Evolutionary conservation across 2,329 filamentous ascomycete genomes (phyloP).

Genomic region (Botrytis fabae): DNA sequence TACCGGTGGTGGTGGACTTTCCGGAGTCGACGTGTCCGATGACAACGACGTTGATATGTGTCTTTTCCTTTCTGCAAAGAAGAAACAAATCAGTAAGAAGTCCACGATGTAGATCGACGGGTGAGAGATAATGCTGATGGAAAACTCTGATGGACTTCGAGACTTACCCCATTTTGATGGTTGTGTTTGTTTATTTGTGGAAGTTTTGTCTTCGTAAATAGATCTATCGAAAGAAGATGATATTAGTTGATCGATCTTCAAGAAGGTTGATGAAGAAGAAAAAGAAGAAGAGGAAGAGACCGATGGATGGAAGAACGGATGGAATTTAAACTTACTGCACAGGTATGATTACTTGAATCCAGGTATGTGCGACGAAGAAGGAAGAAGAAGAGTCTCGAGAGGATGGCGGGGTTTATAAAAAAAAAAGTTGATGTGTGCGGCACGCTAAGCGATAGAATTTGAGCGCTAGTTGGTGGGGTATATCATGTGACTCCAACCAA

Average conservation of each 20-base stretch:
- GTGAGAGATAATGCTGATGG: conserved; percentile 19
- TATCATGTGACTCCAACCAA: neutral
- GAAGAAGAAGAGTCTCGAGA: conserved; percentile 18
- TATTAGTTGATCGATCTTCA: conserved; percentile 23
- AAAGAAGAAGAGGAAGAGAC: neutral
- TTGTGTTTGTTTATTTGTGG: conserved; percentile 36
- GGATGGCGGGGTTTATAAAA: conserved; percentile 23
- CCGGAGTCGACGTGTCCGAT: conserved; percentile 99
- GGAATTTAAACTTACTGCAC: conserved; percentile 34
- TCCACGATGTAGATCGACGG: conserved; percentile 26
- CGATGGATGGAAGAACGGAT: neutral
- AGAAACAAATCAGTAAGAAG: conserved; percentile 33
- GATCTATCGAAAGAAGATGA: conserved; percentile 34
- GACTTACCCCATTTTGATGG: conserved; percentile 42
- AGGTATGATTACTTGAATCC: conserved; percentile 41
- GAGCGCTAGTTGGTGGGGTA: conserved; percentile 20
- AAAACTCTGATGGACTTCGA: conserved; percentile 22
- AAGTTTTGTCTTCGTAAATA: conserved; percentile 30
- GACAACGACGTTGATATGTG: conserved; percentile 96
- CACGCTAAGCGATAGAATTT: conserved; percentile 20
- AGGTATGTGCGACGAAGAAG: conserved; percentile 37
- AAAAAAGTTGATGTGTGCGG: conserved; percentile 11
- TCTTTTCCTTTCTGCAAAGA: conserved; percentile 81
- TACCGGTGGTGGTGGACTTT: conserved; percentile 96
- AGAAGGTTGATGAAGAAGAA: neutral